Evolutionary conservation across 73 alveolate species (phyloP), one percentile per base, ranked within the genome.

Genomic region (Stentor roeselii): DNA sequence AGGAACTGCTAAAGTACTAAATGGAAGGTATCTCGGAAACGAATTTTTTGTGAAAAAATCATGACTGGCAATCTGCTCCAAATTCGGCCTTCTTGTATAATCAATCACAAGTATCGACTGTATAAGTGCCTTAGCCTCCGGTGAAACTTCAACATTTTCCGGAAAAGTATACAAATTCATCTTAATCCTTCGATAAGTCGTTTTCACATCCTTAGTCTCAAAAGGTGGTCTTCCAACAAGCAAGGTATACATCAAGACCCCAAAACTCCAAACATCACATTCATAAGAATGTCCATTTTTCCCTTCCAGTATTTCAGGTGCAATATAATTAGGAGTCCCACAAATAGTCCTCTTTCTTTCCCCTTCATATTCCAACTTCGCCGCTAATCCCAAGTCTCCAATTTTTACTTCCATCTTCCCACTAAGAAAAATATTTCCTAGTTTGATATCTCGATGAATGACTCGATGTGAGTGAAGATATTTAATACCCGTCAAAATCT

Each of bases 371-470:
- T 93, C 97, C 50, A 95, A 83, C 74, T 90, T 89, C n/a, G 97
- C 88, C 3, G 98, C 97, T 27, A 91, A 86, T 3, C 97, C 96
- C 75, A 95, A 95, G 76, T 91, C 96, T 14, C 97, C 98, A 35
- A 93, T 92, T 83, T 95, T 95, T 58, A 93, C 75, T 59, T 91
- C 86, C 74, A 90, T 95, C 83, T 92, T 93, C 67, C 90, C 39
- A 21, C 67, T 50, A 11, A 50, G n/a, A 50, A 95, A 95, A 59
- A 95, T 91, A 86, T 97, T 97, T 76, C 94, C 90, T 75, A 98
- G 91, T 90, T 97, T 97, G 32, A 97, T 97, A 83, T 97, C 99
- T 83, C 99, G 87, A 80, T 97, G 99, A 32, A 97, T 97, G n/a
- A 95, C 94, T 75, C 92, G 88, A 82, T 93, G 93, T 32, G 87